Evolutionary conservation across 2,329 filamentous ascomycete genomes (phyloP).

Genomic region (Stenocarpella maydis): DNA sequence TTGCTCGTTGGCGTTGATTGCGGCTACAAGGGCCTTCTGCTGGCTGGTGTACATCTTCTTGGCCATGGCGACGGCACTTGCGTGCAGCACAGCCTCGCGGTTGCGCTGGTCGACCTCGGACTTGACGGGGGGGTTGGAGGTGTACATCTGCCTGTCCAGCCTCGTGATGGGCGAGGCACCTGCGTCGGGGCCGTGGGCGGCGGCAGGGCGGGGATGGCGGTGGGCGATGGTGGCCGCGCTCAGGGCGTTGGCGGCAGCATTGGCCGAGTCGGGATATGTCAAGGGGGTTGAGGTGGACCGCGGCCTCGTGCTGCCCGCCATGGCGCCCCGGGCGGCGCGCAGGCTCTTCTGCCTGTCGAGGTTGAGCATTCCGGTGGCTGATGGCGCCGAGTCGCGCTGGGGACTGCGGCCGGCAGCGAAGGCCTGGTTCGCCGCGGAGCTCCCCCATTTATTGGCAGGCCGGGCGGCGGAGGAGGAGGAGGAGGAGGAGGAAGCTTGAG

Average conservation of each 20-base stretch:
- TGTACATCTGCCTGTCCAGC: constrained; percentile 79
- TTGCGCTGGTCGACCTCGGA: constrained; percentile 78
- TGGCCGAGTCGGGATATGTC: constrained; percentile 60
- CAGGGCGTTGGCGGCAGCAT: constrained; percentile 72
- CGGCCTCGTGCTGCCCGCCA: constrained; percentile 63
- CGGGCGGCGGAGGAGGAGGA: constrained; percentile 13
- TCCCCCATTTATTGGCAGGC: constrained; percentile 57
- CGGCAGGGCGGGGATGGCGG: constrained; percentile 54
- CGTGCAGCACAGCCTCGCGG: constrained; percentile 75
- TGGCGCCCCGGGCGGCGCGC: constrained; percentile 79
- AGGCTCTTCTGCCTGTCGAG: constrained; percentile 72
- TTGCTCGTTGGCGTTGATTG: constrained; percentile 51
- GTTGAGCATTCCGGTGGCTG: constrained; percentile 37
- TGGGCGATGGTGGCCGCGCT: constrained; percentile 77
- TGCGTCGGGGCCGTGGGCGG: constrained; percentile 61
- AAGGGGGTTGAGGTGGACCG: constrained; percentile 72
- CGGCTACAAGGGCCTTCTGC: constrained; percentile 65
- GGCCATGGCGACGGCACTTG: constrained; percentile 89
- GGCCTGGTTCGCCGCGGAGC: constrained; percentile 71
- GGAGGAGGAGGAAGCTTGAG: too few relatives aligned
- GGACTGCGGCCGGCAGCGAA: constrained; percentile 45
- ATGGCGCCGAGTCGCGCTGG: constrained; percentile 50
- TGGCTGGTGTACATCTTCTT: constrained; percentile 82
- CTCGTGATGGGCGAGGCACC: constrained; percentile 74
- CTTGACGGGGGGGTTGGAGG: constrained; percentile 75